These are phyloP conservation scores for Gentiana dahurica DNA, from an alignment of 257 asterid genomes.

Conservation along the genomic window DNA sequence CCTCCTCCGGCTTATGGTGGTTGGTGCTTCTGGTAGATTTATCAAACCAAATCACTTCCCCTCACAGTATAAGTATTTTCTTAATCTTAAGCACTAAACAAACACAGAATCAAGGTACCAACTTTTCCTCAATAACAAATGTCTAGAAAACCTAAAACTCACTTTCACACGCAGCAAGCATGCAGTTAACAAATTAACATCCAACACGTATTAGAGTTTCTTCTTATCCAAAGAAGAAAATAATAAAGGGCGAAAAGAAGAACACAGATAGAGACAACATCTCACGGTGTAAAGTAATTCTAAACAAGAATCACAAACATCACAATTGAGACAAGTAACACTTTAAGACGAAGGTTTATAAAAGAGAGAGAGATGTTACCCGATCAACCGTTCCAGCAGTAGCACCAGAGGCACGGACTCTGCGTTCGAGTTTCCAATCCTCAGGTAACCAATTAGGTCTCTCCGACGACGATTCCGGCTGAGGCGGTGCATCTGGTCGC, in stretches of 20 bases:
- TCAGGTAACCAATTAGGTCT: slow-evolving; percentile 28
- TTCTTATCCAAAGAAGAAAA: background rate
- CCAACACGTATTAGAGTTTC: background rate
- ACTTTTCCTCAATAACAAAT: background rate
- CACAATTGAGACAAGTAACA: background rate
- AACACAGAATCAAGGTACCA: background rate
- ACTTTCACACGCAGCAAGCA: background rate
- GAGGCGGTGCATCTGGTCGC: background rate
- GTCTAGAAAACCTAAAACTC: background rate
- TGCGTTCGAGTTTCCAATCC: slow-evolving; percentile 23
- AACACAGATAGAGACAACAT: background rate
- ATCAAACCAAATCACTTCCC: too few species aligned
- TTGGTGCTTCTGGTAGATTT: too few species aligned
- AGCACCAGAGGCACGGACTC: slow-evolving; percentile 28
- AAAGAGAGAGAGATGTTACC: slow-evolving; percentile 10
- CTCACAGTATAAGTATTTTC: too few species aligned
- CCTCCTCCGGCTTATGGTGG: too few species aligned
- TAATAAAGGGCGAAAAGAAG: background rate
- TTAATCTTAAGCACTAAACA: too few species aligned
- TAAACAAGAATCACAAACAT: background rate
- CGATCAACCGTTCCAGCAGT: slow-evolving; percentile 27
- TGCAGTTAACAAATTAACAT: background rate
- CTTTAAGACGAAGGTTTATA: background rate
- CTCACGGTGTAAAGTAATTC: background rate
- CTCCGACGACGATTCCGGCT: slow-evolving; percentile 14